Evolutionary conservation across 345 rosid species (phyloP).

Genomic region (Eucalyptus pauciflora): DNA sequence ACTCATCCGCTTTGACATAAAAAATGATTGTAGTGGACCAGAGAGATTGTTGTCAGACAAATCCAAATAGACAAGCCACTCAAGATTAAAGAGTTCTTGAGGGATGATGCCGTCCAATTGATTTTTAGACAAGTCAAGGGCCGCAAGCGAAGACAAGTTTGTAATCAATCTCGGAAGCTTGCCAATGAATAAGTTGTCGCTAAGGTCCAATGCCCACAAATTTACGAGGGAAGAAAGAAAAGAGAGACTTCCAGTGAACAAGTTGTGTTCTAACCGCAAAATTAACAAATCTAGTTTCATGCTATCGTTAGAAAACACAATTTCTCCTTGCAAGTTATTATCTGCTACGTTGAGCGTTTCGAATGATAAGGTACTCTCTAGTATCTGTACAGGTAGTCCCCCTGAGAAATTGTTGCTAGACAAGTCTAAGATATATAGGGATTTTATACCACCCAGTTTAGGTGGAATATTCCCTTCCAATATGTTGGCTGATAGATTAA

Average conservation of each 20-base stretch:
- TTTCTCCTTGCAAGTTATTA: background rate
- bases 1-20: background rate
- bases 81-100: background rate
- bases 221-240: background rate
- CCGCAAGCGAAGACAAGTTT: background rate
- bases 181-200: background rate
- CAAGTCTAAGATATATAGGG: background rate
- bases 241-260: background rate
- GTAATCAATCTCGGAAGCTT: background rate
- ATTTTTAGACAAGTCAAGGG: background rate
- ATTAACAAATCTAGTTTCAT: no score
- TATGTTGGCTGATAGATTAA: background rate
- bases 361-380: background rate
- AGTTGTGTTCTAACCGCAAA: background rate
- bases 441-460: background rate
- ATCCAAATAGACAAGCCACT: background rate
- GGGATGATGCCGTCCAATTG: background rate
- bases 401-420: background rate
- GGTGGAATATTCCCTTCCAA: background rate
- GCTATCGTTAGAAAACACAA: background rate
- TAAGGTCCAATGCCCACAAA: background rate
- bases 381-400: background rate
- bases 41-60: background rate
- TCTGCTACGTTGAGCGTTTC: background rate
- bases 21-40: background rate